Evolutionary conservation across 2,329 filamentous ascomycete genomes (phyloP).

Genomic region (Pleurostoma richardsiae): DNA sequence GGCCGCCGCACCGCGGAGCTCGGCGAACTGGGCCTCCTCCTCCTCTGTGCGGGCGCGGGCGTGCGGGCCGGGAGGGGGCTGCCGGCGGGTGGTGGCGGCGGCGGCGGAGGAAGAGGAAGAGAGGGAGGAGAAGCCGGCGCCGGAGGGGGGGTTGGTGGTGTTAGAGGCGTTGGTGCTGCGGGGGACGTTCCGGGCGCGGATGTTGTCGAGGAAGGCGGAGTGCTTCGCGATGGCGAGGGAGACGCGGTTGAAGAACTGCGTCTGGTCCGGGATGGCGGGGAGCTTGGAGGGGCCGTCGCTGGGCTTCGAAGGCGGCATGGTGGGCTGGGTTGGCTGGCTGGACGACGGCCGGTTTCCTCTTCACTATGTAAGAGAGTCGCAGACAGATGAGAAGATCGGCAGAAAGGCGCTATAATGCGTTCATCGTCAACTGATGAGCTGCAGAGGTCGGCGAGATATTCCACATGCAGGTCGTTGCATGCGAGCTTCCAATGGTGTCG

Average conservation of each 20-base stretch:
- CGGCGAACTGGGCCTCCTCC: conserved; percentile 16
- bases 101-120: background rate
- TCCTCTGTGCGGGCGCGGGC: conserved; percentile 11
- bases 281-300: conserved; percentile 11
- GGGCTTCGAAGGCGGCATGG: background rate
- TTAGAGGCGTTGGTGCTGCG: conserved; percentile 3
- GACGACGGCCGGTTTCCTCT: too few species aligned
- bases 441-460: too few species aligned
- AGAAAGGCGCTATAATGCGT: too few species aligned
- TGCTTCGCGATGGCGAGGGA: conserved; percentile 30
- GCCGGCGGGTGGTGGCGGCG: background rate
- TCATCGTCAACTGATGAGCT: too few species aligned
- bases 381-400: too few species aligned
- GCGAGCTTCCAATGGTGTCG: too few species aligned
- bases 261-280: conserved; percentile 30
- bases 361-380: too few species aligned
- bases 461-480: too few species aligned
- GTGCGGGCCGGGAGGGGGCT: conserved; percentile 1
- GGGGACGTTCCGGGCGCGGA: conserved; percentile 13
- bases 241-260: conserved; percentile 34
- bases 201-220: conserved; percentile 23
- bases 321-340: too few species aligned
- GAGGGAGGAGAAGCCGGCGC: conserved; percentile 11
- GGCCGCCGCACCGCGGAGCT: conserved; percentile 6
- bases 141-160: conserved; percentile 1